Evolutionary conservation across 768 basidiomycete species (phyloP), one percentile per base, ranked within the genome.

Genomic region (Calocera viscosa): DNA sequence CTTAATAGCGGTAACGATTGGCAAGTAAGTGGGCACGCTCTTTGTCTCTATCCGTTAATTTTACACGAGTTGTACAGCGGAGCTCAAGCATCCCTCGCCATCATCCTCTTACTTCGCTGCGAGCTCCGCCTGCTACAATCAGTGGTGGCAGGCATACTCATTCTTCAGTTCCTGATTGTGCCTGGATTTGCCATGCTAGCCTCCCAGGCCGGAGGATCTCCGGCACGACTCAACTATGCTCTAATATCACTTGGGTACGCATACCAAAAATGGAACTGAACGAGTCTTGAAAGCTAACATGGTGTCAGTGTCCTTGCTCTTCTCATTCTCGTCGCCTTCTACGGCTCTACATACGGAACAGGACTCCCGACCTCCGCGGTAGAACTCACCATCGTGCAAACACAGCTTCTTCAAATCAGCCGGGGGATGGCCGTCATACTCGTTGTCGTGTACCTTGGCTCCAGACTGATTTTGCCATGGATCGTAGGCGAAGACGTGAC

Each of bases 241-340:
- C 74, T 90, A 24, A 79, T 90, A 2, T 84, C 82, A 0, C 79
- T 90, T 68, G 88, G 88, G 86, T 85, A 68, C n/a, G 79, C 74
- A 3, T 14, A 43, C 17, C n/a, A n/a, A n/a, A n/a, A n/a, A n/a
- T n/a, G n/a, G n/a, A n/a, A n/a, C n/a, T n/a, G n/a, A n/a, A n/a
- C n/a, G n/a, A n/a, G n/a, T n/a, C n/a, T 47, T 64, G 49, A 7
- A 39, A 32, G 47, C 1, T 28, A 34, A 64, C 16, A 3, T 49
- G n/a, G 22, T 49, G 26, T 35, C 26, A 88, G 88, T 24, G 84
- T 89, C 2, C 72, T 89, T 70, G 80, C 82, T 14, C 76, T 89
- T 10, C 76, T 88, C 10, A 73, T 89, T 1, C 88, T 88, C 0
- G 83, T 84, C 2, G 86, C 86, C 1, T 84, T 86, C 74, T 90